Evolutionary conservation across 179 eudicot genomes (phyloP).

Genomic region (Drosera spatulata): DNA sequence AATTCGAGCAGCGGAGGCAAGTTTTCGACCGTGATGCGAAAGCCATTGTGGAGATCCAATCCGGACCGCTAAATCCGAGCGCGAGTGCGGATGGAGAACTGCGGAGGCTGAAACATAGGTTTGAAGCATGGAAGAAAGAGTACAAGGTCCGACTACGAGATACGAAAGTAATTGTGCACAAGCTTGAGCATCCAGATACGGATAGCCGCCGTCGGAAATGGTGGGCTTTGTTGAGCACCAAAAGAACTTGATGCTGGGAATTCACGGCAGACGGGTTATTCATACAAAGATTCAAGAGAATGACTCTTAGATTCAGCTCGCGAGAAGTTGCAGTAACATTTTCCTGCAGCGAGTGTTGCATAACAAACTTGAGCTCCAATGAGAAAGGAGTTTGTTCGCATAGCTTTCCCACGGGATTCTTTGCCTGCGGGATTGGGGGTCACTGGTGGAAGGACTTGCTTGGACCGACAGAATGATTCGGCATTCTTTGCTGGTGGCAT

Average conservation of each 20-base stretch:
- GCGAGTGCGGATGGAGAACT: slow-evolving; percentile 37
- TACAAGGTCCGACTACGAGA: slow-evolving; percentile 48
- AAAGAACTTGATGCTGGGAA: background rate
- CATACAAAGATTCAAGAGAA: background rate
- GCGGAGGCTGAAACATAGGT: slow-evolving; percentile 46
- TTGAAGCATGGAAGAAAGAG: slow-evolving; percentile 71
- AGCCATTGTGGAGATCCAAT: slow-evolving; percentile 21
- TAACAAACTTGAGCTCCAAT: too few species aligned
- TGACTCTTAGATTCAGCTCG: slow-evolving; percentile 8
- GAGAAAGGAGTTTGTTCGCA: too few species aligned
- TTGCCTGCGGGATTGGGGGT: too few species aligned
- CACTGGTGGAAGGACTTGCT: too few species aligned
- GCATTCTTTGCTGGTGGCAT: too few species aligned
- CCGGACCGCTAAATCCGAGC: slow-evolving; percentile 1
- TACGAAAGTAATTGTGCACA: slow-evolving; percentile 43
- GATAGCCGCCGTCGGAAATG: slow-evolving; percentile 45
- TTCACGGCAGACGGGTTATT: background rate
- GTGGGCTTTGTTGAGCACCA: slow-evolving; percentile 45
- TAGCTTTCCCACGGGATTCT: too few species aligned
- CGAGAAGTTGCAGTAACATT: slow-evolving; percentile 7
- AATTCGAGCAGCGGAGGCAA: slow-evolving; percentile 42
- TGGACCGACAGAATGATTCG: too few species aligned
- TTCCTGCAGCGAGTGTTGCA: background rate
- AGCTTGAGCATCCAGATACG: slow-evolving; percentile 25
- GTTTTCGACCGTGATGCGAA: slow-evolving; percentile 33